Evolutionary conservation across 176 grass and related monocot species (phyloP), one percentile per base, ranked within the genome.

Genomic region (Aegilops sharonensis): DNA sequence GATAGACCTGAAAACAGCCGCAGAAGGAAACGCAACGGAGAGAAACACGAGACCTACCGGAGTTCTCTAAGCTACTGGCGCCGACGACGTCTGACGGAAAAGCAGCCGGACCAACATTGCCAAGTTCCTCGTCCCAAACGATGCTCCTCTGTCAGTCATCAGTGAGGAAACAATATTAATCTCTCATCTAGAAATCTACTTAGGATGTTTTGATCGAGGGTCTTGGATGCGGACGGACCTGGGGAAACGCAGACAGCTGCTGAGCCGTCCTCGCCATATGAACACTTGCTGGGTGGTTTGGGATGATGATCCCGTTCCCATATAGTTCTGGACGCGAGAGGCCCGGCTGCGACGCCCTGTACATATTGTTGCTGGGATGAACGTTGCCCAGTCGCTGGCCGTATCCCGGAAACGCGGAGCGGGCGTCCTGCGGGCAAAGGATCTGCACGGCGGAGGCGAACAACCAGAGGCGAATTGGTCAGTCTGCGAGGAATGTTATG

Each of bases 111-210:
- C 85, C 70, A 27, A 90, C 78, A 64, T 36, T 85, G 39, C 61
- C 6, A 54, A 91, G 80, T 35, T 94, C 88, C 36, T 90, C 86
- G 39, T 90, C 78, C 94, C 94, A 97, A 21, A 78, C n/a, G 9
- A 91, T 50, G 17, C 76, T 43, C 64, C 57, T 85, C 92, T 94
- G 85, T 20, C 31, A 56, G 0, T 43, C 40, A 43, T 42, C 42
- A 45, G 12, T 42, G n/a, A 18, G 17, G 0, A 17, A 21, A 14
- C 39, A 50, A 64, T 17, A 68, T 84, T 31, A 61, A 34, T 14
- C 5, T 39, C 17, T 75, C 37, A 68, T 30, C n/a, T 72, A 47
- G 43, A 48, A 4, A 48, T 48, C 45, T 48, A 47, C 0, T 4
- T 47, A 5, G 45, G 45, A 24, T 24, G 59, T 20, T 80, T 10